A percentile compares a stretch with the other conserved stretches of the same genome.
Evolutionary conservation across 305 asterid genomes (phyloP).

Genomic region (Fraxinus floribunda): DNA sequence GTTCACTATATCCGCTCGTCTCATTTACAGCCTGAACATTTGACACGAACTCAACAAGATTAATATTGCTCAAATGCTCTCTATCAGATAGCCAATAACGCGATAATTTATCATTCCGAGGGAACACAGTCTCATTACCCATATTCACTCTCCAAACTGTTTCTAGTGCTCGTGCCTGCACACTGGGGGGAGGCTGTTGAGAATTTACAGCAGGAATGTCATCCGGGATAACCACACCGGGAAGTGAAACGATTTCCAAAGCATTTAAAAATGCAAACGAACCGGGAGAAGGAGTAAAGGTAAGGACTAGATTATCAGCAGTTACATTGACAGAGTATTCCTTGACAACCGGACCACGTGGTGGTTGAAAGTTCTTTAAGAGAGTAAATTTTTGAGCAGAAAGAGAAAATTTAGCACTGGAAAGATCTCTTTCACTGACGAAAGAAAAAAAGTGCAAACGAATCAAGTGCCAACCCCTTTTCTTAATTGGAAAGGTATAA

Average conservation of each 20-base stretch:
- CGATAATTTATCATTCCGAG: slow-evolving; percentile 53
- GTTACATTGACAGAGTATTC: slow-evolving; percentile 53
- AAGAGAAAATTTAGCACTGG: slow-evolving; percentile 61
- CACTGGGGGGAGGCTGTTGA: slow-evolving; percentile 36
- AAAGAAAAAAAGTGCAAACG: slow-evolving; percentile 72
- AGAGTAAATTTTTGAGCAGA: slow-evolving; percentile 50
- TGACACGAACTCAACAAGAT: slow-evolving; percentile 27
- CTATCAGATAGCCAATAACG: slow-evolving; percentile 55
- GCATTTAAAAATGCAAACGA: slow-evolving; percentile 73
- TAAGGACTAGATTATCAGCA: slow-evolving; percentile 47
- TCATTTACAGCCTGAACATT: slow-evolving; percentile 39
- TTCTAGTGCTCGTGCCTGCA: slow-evolving; percentile 47
- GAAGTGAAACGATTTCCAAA: slow-evolving; percentile 63
- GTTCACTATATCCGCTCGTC: slow-evolving; percentile 14
- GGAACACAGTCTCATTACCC: slow-evolving; percentile 52
- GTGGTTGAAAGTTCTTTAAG: slow-evolving; percentile 61
- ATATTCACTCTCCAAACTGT: slow-evolving; percentile 62
- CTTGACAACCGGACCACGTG: slow-evolving; percentile 30
- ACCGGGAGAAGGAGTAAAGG: slow-evolving; percentile 43
- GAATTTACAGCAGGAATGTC: slow-evolving; percentile 44
- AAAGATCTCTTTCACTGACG: slow-evolving; percentile 43
- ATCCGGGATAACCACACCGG: slow-evolving; percentile 47
- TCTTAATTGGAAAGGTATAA: slow-evolving; percentile 55
- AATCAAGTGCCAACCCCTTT: slow-evolving; percentile 66
- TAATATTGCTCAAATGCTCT: slow-evolving; percentile 27